Evolutionary conservation across 106 monocot genomes (phyloP).

Genomic region (Cymbidium sinense): DNA sequence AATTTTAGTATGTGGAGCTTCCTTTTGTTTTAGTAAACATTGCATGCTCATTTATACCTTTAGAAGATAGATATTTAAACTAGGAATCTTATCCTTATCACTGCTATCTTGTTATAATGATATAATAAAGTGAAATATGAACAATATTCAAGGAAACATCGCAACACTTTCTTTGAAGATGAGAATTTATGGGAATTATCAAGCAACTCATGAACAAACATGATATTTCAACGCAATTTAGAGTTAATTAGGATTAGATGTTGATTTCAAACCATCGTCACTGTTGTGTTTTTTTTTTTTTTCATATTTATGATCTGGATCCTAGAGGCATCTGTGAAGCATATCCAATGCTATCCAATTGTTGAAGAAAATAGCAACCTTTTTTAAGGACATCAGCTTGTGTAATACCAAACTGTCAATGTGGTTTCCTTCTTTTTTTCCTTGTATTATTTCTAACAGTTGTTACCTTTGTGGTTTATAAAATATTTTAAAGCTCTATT

Average conservation of each 20-base stretch:
- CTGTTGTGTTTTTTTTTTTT: not conserved
- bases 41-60: not conserved
- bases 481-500: not conserved
- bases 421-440: not conserved
- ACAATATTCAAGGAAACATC: not conserved
- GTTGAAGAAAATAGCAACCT: not conserved
- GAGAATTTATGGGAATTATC: not conserved
- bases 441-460: not conserved
- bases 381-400: not conserved
- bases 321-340: not conserved
- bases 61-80: not conserved
- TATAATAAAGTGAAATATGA: too few species aligned
- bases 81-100: not conserved
- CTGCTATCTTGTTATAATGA: not conserved
- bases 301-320: not conserved
- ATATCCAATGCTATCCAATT: not conserved
- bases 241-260: not conserved
- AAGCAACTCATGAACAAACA: not conserved
- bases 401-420: not conserved
- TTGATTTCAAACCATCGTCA: not conserved
- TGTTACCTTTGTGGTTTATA: not conserved
- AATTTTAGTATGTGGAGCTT: not conserved
- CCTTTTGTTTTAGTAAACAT: not conserved
- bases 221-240: not conserved
- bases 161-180: not conserved